phyloP scores from a whole-genome alignment of 1,139 yeast species.

The Protomyces lactucae-debilis region DNA sequence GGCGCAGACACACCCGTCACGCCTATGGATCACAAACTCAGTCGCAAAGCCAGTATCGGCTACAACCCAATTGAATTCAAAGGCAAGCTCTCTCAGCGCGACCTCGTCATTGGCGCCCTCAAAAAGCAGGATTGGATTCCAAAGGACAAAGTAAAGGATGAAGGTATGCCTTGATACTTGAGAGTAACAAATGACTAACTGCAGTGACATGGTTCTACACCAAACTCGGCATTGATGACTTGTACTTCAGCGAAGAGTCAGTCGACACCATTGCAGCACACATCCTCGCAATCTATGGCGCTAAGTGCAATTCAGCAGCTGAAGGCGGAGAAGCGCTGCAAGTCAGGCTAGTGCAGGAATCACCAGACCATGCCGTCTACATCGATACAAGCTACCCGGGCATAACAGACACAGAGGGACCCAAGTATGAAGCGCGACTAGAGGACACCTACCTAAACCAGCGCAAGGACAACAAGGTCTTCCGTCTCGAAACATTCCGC shows the following conservation, averaged over 20 bases:
- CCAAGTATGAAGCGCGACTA: conserved; percentile 57
- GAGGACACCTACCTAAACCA: conserved; percentile 75
- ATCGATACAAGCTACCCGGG: conserved; percentile 62
- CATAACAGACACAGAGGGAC: conserved; percentile 41
- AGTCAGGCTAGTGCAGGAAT: conserved; percentile 69
- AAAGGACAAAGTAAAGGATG: conserved; percentile 16
- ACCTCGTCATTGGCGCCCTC: conserved; percentile 11
- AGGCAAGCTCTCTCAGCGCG: conserved; percentile 20
- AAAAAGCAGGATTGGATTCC: conserved; percentile 24
- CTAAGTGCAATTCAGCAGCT: conserved; percentile 84
- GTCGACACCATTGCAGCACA: conserved; percentile 77
- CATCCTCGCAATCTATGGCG: conserved; percentile 79
- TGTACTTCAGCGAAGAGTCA: conserved; percentile 81
- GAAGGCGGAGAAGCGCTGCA: conserved; percentile 48
- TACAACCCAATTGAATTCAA: conserved; percentile 7
- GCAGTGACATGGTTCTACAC: conserved; percentile 68
- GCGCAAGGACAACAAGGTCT: conserved; percentile 46
- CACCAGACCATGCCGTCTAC: conserved; percentile 83
- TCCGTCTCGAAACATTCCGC: conserved; percentile 78
- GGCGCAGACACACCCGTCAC: conserved; percentile 22
- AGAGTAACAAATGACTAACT: not conserved
- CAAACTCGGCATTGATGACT: conserved; percentile 79
- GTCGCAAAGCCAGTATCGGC: conserved; percentile 11
- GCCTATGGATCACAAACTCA: conserved; percentile 16
- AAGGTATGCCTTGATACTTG: conserved; percentile 26